These are phyloP conservation scores for Xylaria intraflava DNA, from an alignment of 495 filamentous ascomycete species.

Conservation along the genomic window DNA sequence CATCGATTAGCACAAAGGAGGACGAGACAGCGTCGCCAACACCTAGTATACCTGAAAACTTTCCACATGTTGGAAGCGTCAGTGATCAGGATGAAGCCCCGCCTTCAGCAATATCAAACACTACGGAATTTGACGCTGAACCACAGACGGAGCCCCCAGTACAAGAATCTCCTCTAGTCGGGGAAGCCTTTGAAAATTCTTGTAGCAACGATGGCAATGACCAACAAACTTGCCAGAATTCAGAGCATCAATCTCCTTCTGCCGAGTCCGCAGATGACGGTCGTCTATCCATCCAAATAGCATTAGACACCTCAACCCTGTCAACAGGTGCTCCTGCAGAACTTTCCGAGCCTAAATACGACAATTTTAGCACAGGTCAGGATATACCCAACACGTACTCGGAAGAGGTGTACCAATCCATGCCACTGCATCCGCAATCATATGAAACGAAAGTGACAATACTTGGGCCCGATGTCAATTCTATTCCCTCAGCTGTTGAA, in stretches of 20 bases:
- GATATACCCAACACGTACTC: slow-evolving; percentile 14
- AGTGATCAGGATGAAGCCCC: slow-evolving; percentile 40
- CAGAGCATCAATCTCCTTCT: slow-evolving; percentile 33
- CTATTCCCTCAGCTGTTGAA: slow-evolving; percentile 28
- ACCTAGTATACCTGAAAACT: slow-evolving; percentile 58
- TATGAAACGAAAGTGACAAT: slow-evolving; percentile 42
- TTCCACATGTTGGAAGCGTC: slow-evolving; percentile 26
- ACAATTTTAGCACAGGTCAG: slow-evolving; percentile 16
- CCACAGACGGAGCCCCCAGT: slow-evolving; percentile 53
- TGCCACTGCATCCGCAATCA: slow-evolving; percentile 27
- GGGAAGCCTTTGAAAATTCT: slow-evolving; percentile 18
- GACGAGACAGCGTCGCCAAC: slow-evolving; percentile 56
- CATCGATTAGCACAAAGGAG: neutral
- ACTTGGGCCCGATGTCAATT: slow-evolving; percentile 36
- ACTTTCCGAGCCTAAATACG: slow-evolving; percentile 5
- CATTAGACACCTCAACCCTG: slow-evolving; percentile 30
- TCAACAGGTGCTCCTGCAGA: slow-evolving; percentile 6
- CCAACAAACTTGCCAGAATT: slow-evolving; percentile 19
- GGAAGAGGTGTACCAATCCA: slow-evolving; percentile 34
- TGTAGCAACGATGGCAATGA: slow-evolving; percentile 3
- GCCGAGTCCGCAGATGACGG: slow-evolving; percentile 34
- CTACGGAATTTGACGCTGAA: slow-evolving; percentile 65
- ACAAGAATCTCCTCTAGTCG: slow-evolving; percentile 19
- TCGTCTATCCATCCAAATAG: slow-evolving; percentile 34
- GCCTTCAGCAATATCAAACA: slow-evolving; percentile 48